Conservation (phyloP, 495 filamentous ascomycete genomes). For the Aspergillus panamensis region DNA sequence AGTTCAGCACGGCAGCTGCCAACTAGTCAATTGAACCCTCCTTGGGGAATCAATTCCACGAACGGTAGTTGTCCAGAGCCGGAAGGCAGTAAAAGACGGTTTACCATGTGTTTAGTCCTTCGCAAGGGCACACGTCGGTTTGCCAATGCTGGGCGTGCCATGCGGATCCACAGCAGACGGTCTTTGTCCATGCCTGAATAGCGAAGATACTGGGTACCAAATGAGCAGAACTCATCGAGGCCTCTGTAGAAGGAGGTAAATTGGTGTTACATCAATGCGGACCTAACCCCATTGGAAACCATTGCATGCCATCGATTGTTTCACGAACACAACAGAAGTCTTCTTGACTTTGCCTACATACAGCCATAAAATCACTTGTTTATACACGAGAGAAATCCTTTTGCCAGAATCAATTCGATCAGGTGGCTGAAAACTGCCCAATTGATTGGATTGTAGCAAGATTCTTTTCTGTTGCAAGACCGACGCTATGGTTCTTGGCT, state of each 20-base stretch:
- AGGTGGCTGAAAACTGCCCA: slow-evolving; percentile 26
- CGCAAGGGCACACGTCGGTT: slow-evolving; percentile 44
- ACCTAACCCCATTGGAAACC: slow-evolving; percentile 18
- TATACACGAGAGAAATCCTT: slow-evolving; percentile 36
- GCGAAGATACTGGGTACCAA: slow-evolving; percentile 28
- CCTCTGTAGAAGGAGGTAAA: slow-evolving; percentile 23
- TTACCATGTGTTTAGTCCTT: slow-evolving; percentile 40
- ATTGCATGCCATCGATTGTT: slow-evolving; percentile 25
- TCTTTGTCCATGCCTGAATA: slow-evolving; percentile 29
- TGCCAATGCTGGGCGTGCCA: slow-evolving; percentile 42
- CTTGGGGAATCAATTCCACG: slow-evolving; percentile 26
- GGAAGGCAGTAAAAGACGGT: slow-evolving; percentile 38
- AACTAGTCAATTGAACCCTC: slow-evolving; percentile 32
- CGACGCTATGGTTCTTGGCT: slow-evolving; percentile 24
- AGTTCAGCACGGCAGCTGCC: slow-evolving; percentile 39
- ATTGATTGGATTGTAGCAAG: slow-evolving; percentile 43
- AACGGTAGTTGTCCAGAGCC: slow-evolving; percentile 45
- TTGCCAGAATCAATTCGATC: slow-evolving; percentile 48
- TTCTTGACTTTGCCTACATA: slow-evolving; percentile 34
- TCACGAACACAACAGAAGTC: slow-evolving; percentile 38
- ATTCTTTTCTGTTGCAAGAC: slow-evolving; percentile 32
- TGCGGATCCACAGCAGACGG: slow-evolving; percentile 41
- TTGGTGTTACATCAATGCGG: slow-evolving; percentile 18
- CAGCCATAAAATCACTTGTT: slow-evolving; percentile 28
- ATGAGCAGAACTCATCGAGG: slow-evolving; percentile 37